Evolutionary conservation across 352 stramenopile genomes (phyloP).

Genomic region (Globisporangium lucens): DNA sequence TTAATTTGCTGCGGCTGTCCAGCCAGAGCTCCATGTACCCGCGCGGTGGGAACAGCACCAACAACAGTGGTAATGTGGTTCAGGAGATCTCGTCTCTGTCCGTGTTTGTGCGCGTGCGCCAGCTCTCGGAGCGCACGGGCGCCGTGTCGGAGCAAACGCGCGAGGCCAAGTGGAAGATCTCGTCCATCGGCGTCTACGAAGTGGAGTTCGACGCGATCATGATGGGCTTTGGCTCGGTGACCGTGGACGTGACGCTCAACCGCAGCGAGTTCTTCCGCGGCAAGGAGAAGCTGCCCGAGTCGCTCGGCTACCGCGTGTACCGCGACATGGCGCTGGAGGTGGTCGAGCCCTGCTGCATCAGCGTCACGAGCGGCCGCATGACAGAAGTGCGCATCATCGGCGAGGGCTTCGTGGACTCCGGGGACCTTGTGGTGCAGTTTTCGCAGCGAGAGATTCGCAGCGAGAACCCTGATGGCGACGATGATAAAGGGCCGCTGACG

Average conservation of each 20-base stretch:
- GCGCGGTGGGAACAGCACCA: constrained; percentile 2
- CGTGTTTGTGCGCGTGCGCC: constrained; percentile 53
- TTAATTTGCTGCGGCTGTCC: constrained; percentile 60
- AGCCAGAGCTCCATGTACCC: constrained; percentile 8
- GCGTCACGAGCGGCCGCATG: constrained; percentile 49
- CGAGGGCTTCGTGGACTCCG: constrained; percentile 58
- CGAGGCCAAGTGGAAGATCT: constrained; percentile 52
- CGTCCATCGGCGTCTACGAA: constrained; percentile 49
- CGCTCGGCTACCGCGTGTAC: constrained; percentile 44
- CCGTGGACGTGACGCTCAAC: constrained; percentile 59
- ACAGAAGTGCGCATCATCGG: constrained; percentile 56
- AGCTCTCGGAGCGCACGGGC: constrained; percentile 49
- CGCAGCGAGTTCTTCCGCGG: constrained; percentile 43
- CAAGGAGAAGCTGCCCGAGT: constrained; percentile 35
- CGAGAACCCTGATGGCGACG: background rate
- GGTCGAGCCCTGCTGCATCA: constrained; percentile 55
- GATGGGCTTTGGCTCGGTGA: constrained; percentile 46
- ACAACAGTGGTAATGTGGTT: constrained; percentile 11
- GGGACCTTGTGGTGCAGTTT: constrained; percentile 55
- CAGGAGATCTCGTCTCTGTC: constrained; percentile 44
- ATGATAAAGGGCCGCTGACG: constrained; percentile 1
- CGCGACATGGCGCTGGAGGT: constrained; percentile 40
- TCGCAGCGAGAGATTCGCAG: constrained; percentile 33
- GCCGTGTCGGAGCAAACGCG: constrained; percentile 47
- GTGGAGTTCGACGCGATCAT: constrained; percentile 56